Percentiles rank a stretch among this genome's conserved stretches.
These are phyloP conservation scores for Fusarium xylarioides DNA, from an alignment of 2,329 filamentous ascomycete genomes.

Conservation along the genomic window DNA sequence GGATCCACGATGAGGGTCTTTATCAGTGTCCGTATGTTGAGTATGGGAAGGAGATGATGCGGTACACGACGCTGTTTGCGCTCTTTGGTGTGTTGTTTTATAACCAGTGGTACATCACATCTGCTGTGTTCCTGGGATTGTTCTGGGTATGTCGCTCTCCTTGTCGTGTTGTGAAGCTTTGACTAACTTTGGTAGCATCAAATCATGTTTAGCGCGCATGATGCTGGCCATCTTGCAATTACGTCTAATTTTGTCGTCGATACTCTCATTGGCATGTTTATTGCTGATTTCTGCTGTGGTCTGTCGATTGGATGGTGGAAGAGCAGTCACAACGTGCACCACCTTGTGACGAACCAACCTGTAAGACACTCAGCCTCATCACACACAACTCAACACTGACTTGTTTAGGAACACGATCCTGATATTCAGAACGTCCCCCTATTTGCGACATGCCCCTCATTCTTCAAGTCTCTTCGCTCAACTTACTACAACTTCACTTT, in stretches of 20 bases:
- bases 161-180: neutral
- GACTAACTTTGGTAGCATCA: constrained; percentile 60
- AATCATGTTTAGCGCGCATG: constrained; percentile 74
- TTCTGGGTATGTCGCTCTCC: constrained; percentile 62
- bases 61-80: constrained; percentile 62
- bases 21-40: constrained; percentile 67
- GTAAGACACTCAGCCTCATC: constrained; percentile 41
- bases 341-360: constrained; percentile 71
- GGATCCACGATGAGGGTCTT: constrained; percentile 62
- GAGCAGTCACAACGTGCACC: constrained; percentile 74
- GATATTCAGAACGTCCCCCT: constrained; percentile 74
- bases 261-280: constrained; percentile 68
- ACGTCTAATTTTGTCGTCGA: constrained; percentile 67
- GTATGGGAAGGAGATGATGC: constrained; percentile 66
- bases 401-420: constrained; percentile 60
- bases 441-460: constrained; percentile 72
- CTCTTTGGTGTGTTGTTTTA: constrained; percentile 57
- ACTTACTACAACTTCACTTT: constrained; percentile 72
- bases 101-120: constrained; percentile 64
- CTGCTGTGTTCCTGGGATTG: constrained; percentile 66
- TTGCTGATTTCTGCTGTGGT: constrained; percentile 72
- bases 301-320: constrained; percentile 77
- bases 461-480: constrained; percentile 70
- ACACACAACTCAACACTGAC: neutral
- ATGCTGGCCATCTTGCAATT: constrained; percentile 71